Percentiles rank a stretch among this genome's conserved stretches.
Evolutionary conservation across 345 rosid genomes (phyloP).

Genomic region (Dipteronia sinensis): DNA sequence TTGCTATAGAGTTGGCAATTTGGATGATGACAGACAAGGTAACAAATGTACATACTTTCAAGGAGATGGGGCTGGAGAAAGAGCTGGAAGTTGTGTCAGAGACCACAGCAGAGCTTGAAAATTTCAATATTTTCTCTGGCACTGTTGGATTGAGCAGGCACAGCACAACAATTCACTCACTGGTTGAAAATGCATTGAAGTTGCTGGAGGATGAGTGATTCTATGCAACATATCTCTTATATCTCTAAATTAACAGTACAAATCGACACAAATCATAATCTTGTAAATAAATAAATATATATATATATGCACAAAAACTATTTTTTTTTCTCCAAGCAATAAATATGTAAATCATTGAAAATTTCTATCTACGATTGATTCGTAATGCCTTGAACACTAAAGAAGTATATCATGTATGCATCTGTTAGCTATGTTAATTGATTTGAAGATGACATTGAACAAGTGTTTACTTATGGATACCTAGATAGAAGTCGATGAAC

Average conservation of each 20-base stretch:
- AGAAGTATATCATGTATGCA: too few species aligned
- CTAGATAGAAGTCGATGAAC: too few species aligned
- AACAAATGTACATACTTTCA: slow-evolving; percentile 34
- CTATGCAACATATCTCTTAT: background rate
- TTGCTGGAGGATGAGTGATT: slow-evolving; percentile 32
- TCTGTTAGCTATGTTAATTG: too few species aligned
- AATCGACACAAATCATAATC: background rate
- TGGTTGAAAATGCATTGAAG: slow-evolving; percentile 57
- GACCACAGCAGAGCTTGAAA: slow-evolving; percentile 76
- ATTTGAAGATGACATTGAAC: too few species aligned
- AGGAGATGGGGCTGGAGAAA: slow-evolving; percentile 48
- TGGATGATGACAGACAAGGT: slow-evolving; percentile 73
- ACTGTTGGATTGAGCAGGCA: slow-evolving; percentile 70
- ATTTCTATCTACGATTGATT: background rate
- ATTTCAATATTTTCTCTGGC: slow-evolving; percentile 77
- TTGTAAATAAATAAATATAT: slow-evolving; percentile 16
- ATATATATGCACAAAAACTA: background rate
- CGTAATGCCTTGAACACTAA: too few species aligned
- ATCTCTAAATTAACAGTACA: background rate
- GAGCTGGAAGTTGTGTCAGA: slow-evolving; percentile 62
- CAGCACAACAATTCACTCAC: slow-evolving; percentile 56
- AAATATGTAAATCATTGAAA: slow-evolving; percentile 4
- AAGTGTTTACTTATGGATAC: too few species aligned
- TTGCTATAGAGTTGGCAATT: slow-evolving; percentile 71
- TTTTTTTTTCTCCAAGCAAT: slow-evolving; percentile 21